Percentiles rank a stretch among this genome's conserved stretches.
These are phyloP conservation scores for Articulospora tetracladia DNA, from an alignment of 495 filamentous ascomycete genomes.

Conservation along the genomic window DNA sequence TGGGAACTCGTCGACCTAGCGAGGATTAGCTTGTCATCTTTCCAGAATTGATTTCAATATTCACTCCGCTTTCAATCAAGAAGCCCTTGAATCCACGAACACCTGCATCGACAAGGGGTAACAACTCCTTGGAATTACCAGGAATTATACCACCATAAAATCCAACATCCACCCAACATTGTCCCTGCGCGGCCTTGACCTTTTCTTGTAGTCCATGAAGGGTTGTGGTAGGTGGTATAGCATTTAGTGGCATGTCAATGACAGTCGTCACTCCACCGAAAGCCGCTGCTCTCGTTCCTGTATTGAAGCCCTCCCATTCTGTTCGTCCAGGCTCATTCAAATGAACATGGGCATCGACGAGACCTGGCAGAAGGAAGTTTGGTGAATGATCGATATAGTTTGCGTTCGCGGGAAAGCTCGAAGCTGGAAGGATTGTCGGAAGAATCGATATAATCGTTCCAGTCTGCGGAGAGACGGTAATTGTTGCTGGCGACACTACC, in stretches of 20 bases:
- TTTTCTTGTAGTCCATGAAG: conserved; percentile 79
- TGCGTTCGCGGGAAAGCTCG: conserved; percentile 66
- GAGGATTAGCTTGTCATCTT: background rate
- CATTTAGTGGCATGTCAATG: conserved; percentile 97
- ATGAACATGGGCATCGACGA: conserved; percentile 97
- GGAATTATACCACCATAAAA: conserved; percentile 97
- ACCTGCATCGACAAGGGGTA: conserved; percentile 75
- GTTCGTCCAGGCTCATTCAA: conserved; percentile 96
- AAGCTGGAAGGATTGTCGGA: conserved; percentile 63
- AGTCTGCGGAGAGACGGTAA: conserved; percentile 71
- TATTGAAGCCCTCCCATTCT: conserved; percentile 98
- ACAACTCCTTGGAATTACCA: conserved; percentile 77
- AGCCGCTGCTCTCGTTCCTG: conserved; percentile 88
- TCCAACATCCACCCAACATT: conserved; percentile 98
- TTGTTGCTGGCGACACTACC: conserved; percentile 57
- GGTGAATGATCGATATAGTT: conserved; percentile 83
- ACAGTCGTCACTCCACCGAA: conserved; percentile 98
- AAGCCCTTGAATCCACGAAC: conserved; percentile 98
- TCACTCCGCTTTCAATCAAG: conserved; percentile 91
- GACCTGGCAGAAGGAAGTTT: conserved; percentile 80
- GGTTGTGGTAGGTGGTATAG: conserved; percentile 94
- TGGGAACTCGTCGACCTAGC: conserved; percentile 89
- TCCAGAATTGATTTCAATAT: conserved; percentile 26
- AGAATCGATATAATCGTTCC: conserved; percentile 84
- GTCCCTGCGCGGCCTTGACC: conserved; percentile 74